Evolutionary conservation across 2,329 filamentous ascomycete species (phyloP), one percentile per base, ranked within the genome.

Genomic region (Alternaria dauci): DNA sequence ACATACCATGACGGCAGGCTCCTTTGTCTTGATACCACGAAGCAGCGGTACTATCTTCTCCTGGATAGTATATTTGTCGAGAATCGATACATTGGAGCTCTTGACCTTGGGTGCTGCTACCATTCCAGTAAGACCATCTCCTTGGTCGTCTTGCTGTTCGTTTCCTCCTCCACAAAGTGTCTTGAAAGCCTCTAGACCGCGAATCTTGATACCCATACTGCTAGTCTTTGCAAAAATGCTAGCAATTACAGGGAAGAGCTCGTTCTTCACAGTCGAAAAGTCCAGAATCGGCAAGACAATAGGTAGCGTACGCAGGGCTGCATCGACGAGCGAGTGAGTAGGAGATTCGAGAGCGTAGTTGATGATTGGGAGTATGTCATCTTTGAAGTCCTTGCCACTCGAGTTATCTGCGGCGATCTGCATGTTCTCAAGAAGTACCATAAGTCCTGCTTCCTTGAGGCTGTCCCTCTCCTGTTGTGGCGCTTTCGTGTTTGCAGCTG

Each of bases 1-100:
- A 64, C 78, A 65, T 76, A 82, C 81, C 92, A 98, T 98, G 9
- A 99, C 95, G 8, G 93, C 94, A 0, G 95, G 95, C 77, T 99
- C 95, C 76, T 97, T 98, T 0, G 95, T 99, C 80, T 97, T 98
- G 81, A 99, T 98, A 2, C 85, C 93, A 73, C 92, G 93, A 62
- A 99, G 85, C 5, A 98, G 81, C 0, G 95, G 95, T 0, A 98
- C 87, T 34, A 99, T 91, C 81, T 97, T 98, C 76, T 99, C 95
- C 77, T 99, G 95, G 81, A 99, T 94, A 0, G 95, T 98, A 74
- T 95, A 98, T 78, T 98, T 98, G 81, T 99, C 95, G 28, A 99
- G 83, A 3, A 94, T 94, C 2, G 89, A 93, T 0, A 90, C 90
- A 1, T 87, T 91, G 4, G 86, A 86, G 2, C 85, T 81, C 73